Evolutionary conservation across 2,329 filamentous ascomycete genomes (phyloP).

Genomic region (Colletotrichum abscissum): DNA sequence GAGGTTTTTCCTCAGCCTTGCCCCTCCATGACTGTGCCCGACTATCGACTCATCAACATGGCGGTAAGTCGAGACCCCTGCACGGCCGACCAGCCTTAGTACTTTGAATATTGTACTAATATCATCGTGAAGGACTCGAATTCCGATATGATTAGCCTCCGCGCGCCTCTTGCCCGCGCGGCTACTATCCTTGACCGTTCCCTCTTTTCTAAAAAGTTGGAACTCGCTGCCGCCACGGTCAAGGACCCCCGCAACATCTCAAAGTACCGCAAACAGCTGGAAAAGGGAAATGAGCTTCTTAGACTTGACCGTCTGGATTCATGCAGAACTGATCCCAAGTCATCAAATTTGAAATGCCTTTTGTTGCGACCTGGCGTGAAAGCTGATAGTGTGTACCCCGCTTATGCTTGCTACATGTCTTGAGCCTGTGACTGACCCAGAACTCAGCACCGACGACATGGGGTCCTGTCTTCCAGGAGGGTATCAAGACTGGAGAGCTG

Average conservation of each 20-base stretch:
- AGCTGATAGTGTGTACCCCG: conserved; percentile 55
- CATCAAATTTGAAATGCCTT: conserved; percentile 70
- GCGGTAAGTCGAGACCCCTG: conserved; percentile 27
- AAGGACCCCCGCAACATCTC: conserved; percentile 81
- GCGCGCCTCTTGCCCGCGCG: conserved; percentile 83
- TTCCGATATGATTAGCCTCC: conserved; percentile 69
- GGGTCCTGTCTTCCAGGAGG: conserved; percentile 75
- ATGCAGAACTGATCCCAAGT: conserved; percentile 72
- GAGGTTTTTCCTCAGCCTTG: conserved; percentile 45
- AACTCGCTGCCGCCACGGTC: conserved; percentile 82
- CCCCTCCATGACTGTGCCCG: conserved; percentile 27
- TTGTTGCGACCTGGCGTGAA: conserved; percentile 69
- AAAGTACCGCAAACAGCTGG: conserved; percentile 74
- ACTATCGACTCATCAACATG: conserved; percentile 33
- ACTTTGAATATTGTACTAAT: not conserved
- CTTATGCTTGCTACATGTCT: not conserved
- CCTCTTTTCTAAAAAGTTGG: conserved; percentile 82
- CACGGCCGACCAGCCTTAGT: not conserved
- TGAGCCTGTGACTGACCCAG: not conserved
- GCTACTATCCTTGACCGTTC: conserved; percentile 85
- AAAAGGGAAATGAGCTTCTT: conserved; percentile 74
- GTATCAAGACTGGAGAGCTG: conserved; percentile 76
- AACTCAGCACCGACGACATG: conserved; percentile 76
- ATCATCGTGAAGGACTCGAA: not conserved
- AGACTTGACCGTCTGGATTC: conserved; percentile 70